phyloP scores from a whole-genome alignment of 2,329 filamentous ascomycete genomes.

The Fusarium circinatum region DNA sequence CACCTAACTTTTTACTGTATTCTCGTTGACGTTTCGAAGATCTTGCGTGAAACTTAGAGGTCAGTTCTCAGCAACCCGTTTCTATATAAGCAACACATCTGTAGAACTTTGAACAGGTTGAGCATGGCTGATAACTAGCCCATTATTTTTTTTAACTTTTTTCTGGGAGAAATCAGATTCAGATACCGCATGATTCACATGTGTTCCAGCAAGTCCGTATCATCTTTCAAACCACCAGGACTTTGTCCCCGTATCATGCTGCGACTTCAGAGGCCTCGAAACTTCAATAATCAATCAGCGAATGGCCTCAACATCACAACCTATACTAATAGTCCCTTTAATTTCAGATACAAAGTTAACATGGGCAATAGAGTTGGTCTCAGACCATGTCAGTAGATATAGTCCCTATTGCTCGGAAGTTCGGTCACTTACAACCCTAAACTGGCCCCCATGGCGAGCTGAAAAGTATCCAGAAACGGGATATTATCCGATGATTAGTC shows the following conservation, averaged over 20 bases:
- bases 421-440: rapidly evolving
- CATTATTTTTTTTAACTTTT: no score
- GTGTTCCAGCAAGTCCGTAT: not conserved
- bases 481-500: not conserved
- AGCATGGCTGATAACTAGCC: not conserved
- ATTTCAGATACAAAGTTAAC: no score
- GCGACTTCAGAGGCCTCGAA: rapidly evolving
- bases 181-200: rapidly evolving
- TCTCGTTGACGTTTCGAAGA: not conserved
- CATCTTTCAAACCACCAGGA: not conserved
- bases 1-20: no score
- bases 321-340: rapidly evolving
- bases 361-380: not conserved
- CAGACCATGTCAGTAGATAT: not conserved
- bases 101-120: no score
- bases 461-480: no score
- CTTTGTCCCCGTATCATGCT: rapidly evolving
- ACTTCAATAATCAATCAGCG: not conserved
- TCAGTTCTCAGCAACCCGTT: no score
- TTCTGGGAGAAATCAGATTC: rapidly evolving
- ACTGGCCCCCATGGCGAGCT: not conserved
- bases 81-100: no score
- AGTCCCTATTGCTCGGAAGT: not conserved
- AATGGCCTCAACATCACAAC: not conserved
- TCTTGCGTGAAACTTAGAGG: not conserved